Conservation (phyloP, 257 asterid genomes). For the Fraxinus quadrangulata region DNA sequence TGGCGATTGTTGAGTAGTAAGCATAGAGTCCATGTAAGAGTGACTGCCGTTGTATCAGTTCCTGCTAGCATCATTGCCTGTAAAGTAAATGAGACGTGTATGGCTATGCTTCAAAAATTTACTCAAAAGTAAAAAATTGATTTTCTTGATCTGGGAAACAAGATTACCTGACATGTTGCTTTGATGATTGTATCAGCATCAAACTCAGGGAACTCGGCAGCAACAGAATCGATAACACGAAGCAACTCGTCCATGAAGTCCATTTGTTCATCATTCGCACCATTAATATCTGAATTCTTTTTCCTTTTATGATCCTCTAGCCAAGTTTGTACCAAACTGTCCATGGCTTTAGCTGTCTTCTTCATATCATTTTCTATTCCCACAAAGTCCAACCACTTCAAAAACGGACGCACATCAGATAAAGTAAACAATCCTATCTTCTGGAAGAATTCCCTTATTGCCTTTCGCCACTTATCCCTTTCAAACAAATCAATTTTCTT, state of each 20-base stretch:
- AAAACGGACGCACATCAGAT: conserved; percentile 18
- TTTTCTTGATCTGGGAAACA: background rate
- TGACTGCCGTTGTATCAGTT: background rate
- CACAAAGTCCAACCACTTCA: conserved; percentile 22
- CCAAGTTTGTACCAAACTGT: conserved; percentile 20
- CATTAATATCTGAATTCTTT: background rate
- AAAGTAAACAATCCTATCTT: conserved; percentile 12
- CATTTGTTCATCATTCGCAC: background rate
- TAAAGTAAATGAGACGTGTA: background rate
- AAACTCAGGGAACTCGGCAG: too few relatives aligned
- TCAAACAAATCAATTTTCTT: background rate
- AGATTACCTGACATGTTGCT: conserved; percentile 3
- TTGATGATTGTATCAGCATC: background rate
- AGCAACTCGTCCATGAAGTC: conserved; percentile 9
- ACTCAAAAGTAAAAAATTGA: background rate
- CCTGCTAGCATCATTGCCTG: background rate
- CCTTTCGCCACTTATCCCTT: conserved; percentile 21
- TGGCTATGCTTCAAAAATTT: too few relatives aligned
- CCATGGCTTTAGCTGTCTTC: conserved; percentile 15
- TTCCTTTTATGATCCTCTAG: conserved; percentile 12
- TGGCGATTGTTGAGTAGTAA: conserved; percentile 20
- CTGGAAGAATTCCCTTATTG: conserved; percentile 6
- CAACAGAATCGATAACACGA: background rate
- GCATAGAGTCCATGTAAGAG: conserved; percentile 17
- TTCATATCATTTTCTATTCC: conserved; percentile 22